phyloP scores from a whole-genome alignment of 1,284 basidiomycete species.

The Apiotrichum sp. region DNA sequence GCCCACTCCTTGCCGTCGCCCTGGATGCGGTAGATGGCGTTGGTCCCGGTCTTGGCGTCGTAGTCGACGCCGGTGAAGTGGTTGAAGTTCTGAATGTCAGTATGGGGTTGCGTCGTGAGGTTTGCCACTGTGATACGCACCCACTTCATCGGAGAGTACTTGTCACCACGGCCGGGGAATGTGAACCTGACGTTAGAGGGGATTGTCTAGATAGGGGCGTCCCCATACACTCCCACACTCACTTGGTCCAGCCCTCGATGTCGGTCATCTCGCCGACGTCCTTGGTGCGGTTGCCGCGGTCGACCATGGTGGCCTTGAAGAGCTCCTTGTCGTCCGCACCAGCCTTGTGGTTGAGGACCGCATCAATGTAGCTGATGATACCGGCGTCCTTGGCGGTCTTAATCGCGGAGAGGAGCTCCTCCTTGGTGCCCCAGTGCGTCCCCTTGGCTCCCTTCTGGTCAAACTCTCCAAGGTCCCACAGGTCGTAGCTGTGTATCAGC shows the following conservation, averaged over 20 bases:
- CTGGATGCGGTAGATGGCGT: conserved; percentile 57
- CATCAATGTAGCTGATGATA: conserved; percentile 49
- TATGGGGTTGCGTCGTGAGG: no score
- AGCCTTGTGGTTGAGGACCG: conserved; percentile 53
- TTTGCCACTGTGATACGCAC: background rate
- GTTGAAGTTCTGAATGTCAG: conserved; percentile 38
- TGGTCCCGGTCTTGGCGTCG: conserved; percentile 63
- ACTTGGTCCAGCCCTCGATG: conserved; percentile 77
- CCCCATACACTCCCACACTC: conserved; percentile 3
- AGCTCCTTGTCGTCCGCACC: conserved; percentile 75
- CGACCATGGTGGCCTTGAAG: conserved; percentile 69
- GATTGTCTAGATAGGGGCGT: background rate
- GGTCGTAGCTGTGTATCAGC: conserved; percentile 37
- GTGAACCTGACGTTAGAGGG: conserved; percentile 56
- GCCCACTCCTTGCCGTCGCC: conserved; percentile 56
- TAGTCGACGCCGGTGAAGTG: conserved; percentile 71
- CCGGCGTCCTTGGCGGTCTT: conserved; percentile 41
- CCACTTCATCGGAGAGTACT: conserved; percentile 55
- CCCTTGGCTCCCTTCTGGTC: conserved; percentile 67
- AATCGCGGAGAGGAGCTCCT: conserved; percentile 68
- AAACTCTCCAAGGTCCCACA: conserved; percentile 93
- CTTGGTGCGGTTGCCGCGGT: conserved; percentile 52
- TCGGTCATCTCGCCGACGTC: conserved; percentile 59
- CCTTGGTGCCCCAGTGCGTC: conserved; percentile 88
- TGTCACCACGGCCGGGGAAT: conserved; percentile 68